These are phyloP conservation scores for Penicillium psychrofluorescens DNA, from an alignment of 495 filamentous ascomycete species.

Conservation along the genomic window DNA sequence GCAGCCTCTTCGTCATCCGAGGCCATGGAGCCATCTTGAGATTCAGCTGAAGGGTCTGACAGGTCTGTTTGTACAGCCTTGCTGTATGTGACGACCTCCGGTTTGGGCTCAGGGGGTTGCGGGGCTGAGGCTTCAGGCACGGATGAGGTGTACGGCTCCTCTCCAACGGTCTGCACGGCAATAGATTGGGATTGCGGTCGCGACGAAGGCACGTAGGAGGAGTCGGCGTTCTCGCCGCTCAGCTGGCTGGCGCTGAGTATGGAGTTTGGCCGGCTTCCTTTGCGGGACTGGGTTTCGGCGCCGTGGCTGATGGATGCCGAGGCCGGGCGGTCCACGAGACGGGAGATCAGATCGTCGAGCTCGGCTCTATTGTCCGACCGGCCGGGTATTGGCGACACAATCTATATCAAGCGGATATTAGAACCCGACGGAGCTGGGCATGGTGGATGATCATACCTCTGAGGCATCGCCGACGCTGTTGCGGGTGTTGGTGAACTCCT, in stretches of 20 bases:
- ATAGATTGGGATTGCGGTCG: constrained; percentile 37
- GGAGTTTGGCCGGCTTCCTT: constrained; percentile 77
- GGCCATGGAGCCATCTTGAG: constrained; percentile 51
- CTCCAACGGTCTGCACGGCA: constrained; percentile 62
- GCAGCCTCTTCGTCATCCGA: constrained; percentile 60
- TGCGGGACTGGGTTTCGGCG: constrained; percentile 53
- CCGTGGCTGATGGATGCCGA: constrained; percentile 65
- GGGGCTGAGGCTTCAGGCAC: constrained; percentile 67
- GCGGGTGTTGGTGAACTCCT: constrained; percentile 58
- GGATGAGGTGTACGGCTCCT: constrained; percentile 60
- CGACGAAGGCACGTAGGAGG: constrained; percentile 22
- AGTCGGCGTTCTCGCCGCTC: constrained; percentile 61
- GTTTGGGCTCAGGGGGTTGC: constrained; percentile 62
- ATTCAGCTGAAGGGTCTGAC: constrained; percentile 17
- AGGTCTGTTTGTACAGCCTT: constrained; percentile 84
- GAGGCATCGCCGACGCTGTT: constrained; percentile 54
- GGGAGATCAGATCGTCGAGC: constrained; percentile 75
- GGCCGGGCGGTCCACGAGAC: constrained; percentile 67
- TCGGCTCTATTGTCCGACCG: constrained; percentile 68
- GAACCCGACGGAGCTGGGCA: constrained; percentile 6
- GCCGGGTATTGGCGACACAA: constrained; percentile 59
- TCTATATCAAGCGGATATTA: constrained; percentile 32
- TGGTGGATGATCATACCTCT: constrained; percentile 31
- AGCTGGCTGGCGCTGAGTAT: constrained; percentile 69
- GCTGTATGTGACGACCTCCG: constrained; percentile 85